Base-by-base conservation (phyloP, 371 early-diverging fungal genomes). In the Basidiobolus meristosporus region DNA sequence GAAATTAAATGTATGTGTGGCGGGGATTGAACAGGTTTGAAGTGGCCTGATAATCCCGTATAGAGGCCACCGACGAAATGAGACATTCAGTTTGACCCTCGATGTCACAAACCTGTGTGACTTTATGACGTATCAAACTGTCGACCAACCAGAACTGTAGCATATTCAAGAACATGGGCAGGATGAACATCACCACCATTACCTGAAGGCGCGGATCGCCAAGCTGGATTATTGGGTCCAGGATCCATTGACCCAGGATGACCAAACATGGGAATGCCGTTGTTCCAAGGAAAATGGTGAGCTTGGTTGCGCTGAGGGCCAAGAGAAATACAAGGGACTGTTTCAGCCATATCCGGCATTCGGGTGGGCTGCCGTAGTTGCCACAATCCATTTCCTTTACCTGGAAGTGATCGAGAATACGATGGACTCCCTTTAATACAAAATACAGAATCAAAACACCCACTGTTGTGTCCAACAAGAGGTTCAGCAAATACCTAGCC, bases 401-500 rank as follows among this genome's bases (percentile, higher is more conserved):
- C 7, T 41, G 39, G 10, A 48, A 11, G 21, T 33, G n/a, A 22
- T 0, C 31, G 12, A 33, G n/a, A 22, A 22, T 9, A 12, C 30
- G 7, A 16, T 44, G 29, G 12, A 65, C 53, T 16, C 56, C 60
- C 21, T 50, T 59, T 10, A 74, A 51, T 37, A 70, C 57, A 17
- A 55, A 46, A 58, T 64, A 74, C 18, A 77, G 41, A 21, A 77
- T 64, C 3, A 65, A 69, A 5, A 77, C 71, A 20, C 77, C 77
- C 17, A 73, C 44, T 1, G 77, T 77, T 17, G 72, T 72, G 44
- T 77, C 77, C 16, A 77, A 50, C 31, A 77, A 57, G 36, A 77
- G 65, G 51, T 77, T 77, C n/a, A 77, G 50, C 49, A 77, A 71
- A 45, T 77, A 77, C 73, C 73, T 75, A 14, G 9, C 36, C 11